phyloP scores from a whole-genome alignment of 495 filamentous ascomycete genomes.

The Gamarada debralockiae region DNA sequence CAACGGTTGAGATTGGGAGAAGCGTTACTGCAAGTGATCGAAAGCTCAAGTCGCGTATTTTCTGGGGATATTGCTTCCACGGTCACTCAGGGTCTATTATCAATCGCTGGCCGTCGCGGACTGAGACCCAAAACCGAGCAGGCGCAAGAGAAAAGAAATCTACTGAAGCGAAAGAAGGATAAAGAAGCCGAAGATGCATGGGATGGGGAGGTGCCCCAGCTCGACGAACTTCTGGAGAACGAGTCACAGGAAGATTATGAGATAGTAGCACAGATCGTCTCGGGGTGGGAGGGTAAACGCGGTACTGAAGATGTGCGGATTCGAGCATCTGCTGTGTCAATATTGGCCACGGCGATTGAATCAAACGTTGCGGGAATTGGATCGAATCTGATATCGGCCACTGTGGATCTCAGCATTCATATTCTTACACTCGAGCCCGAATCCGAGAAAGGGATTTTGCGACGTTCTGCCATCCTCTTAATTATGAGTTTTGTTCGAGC shows the following conservation, averaged over 20 bases:
- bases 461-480: constrained; percentile 68
- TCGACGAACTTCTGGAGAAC: constrained; percentile 33
- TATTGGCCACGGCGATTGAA: constrained; percentile 64
- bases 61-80: constrained; percentile 51
- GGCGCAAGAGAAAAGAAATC: constrained; percentile 44
- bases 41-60: constrained; percentile 60
- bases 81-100: constrained; percentile 60
- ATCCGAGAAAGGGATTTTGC: constrained; percentile 63
- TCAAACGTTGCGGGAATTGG: constrained; percentile 61
- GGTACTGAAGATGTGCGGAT: constrained; percentile 73
- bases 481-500: constrained; percentile 64
- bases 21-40: constrained; percentile 62
- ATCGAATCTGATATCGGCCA: constrained; percentile 45
- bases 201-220: constrained; percentile 44
- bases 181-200: constrained; percentile 50
- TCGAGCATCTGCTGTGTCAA: constrained; percentile 71
- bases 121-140: constrained; percentile 50
- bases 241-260: constrained; percentile 44
- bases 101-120: constrained; percentile 60
- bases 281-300: constrained; percentile 68
- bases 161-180: constrained; percentile 39
- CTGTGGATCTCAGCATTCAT: constrained; percentile 62
- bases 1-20: constrained; percentile 70
- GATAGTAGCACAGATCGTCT: constrained; percentile 59
- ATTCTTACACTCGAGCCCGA: constrained; percentile 63